Conservation (phyloP, 495 filamentous ascomycete species). For the Geopyxis carbonaria region DNA sequence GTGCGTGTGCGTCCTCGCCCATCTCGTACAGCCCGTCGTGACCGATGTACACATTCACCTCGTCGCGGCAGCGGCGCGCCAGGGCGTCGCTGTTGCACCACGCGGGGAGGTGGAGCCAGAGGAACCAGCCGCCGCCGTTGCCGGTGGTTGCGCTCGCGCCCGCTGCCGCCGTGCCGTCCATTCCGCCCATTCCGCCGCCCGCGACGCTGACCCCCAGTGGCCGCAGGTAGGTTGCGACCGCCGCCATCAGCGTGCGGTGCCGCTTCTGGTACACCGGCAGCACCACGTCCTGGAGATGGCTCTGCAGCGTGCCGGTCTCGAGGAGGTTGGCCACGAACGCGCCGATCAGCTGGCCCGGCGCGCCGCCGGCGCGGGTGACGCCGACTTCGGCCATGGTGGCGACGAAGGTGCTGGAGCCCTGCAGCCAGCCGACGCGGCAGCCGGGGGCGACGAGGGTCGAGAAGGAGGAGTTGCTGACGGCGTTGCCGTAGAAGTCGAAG, state of each 20-base stretch:
- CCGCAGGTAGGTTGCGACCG: slow-evolving; percentile 39
- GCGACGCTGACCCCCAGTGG: slow-evolving; percentile 42
- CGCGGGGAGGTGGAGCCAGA: slow-evolving; percentile 53
- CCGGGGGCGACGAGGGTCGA: slow-evolving; percentile 65
- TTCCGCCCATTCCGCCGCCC: slow-evolving; percentile 11
- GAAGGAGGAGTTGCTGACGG: slow-evolving; percentile 62
- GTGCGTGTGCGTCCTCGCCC: slow-evolving; percentile 33
- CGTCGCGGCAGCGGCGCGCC: slow-evolving; percentile 33
- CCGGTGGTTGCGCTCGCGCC: slow-evolving; percentile 15
- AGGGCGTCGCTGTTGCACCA: slow-evolving; percentile 37
- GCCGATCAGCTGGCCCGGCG: slow-evolving; percentile 53
- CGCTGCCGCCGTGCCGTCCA: no score
- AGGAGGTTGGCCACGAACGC: slow-evolving; percentile 47
- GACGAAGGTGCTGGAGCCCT: slow-evolving; percentile 49
- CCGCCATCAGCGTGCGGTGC: slow-evolving; percentile 35
- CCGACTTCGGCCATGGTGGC: slow-evolving; percentile 50
- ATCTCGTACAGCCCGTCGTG: slow-evolving; percentile 53
- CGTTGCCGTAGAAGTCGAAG: slow-evolving; percentile 48
- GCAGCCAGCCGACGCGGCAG: slow-evolving; percentile 61
- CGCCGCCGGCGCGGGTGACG: slow-evolving; percentile 50
- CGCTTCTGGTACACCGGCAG: slow-evolving; percentile 40
- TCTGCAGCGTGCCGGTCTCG: slow-evolving; percentile 32
- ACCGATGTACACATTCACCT: slow-evolving; percentile 46
- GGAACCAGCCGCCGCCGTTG: slow-evolving; percentile 57
- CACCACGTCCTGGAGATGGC: slow-evolving; percentile 28